Base-by-base conservation (phyloP, 306 rosid species). In the Delonix regia region DNA sequence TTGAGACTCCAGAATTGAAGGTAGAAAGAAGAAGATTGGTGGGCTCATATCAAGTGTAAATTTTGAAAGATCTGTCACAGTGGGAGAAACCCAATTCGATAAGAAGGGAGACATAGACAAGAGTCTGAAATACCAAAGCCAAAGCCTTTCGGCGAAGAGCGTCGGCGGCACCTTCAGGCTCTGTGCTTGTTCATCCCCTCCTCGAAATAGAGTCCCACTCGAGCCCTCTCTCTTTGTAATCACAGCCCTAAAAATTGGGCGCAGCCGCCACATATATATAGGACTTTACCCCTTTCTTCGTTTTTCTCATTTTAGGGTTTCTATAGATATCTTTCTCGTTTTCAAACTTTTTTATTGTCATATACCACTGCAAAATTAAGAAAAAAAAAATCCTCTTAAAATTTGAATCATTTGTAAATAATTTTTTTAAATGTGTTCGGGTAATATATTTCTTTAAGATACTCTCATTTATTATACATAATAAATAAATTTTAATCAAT, bases 11-110 rank as follows among this genome's bases (percentile, higher is more conserved):
- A 22, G 9, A 5, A 19, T 19, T 7, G 59, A 55, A 24, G 62
- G 6, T 1, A 6, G 3, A 63, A 34, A 49, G 0, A 1, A 18
- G 4, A 10, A 52, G 7, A 7, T 22, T 0, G 1, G 0, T n/a
- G 81, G 91, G 96, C 96, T 93, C 96, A 93, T 93, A 89, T 86
- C 93, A 87, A 92, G 94, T 87, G 96, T 86, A 90, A 71, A 78
- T 55, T 79, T 15, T 14, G 24, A 68, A 62, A 78, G 88, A 27
- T 51, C 91, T 59, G 84, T 88, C 91, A 88, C 51, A 0, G 88
- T 33, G 82, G 87, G 80, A 10, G 48, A 71, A 42, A 79, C 48
- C 88, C 77, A 25, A 82, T 59, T 59, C 69, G 5, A 57, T 9
- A 25, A 48, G 34, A 45, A 52, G 34, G 76, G 38, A 0, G n/a